phyloP scores from a whole-genome alignment of 225 moss, liverwort and hornwort species.

The Anthoceros angustus region DNA sequence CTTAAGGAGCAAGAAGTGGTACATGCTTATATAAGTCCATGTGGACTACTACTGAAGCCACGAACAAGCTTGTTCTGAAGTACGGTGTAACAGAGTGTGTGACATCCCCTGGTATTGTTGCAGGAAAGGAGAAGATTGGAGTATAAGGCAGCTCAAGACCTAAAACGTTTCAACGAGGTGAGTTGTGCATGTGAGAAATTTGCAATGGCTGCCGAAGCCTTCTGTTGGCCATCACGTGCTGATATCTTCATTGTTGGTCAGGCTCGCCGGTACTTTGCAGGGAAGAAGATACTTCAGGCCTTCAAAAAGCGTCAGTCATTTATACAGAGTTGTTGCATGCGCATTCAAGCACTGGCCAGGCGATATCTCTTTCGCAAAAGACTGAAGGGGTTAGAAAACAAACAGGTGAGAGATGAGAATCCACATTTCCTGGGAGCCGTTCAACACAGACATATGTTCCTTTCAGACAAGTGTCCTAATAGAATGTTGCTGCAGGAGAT shows the following conservation, averaged over 20 bases:
- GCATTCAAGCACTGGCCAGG: background rate
- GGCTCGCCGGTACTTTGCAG: constrained; percentile 2
- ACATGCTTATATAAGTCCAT: background rate
- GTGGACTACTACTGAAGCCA: background rate
- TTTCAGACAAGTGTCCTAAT: no score
- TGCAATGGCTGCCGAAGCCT: background rate
- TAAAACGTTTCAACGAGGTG: background rate
- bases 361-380: background rate
- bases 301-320: background rate
- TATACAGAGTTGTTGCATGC: background rate
- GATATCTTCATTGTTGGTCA: background rate
- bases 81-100: background rate
- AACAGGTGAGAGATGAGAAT: background rate
- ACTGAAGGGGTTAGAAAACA: background rate
- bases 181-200: background rate
- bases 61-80: background rate
- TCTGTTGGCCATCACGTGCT: background rate
- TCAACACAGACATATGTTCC: background rate
- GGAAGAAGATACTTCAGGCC: background rate
- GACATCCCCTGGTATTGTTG: background rate
- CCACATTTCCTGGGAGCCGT: background rate
- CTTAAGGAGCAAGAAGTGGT: background rate
- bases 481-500: no score
- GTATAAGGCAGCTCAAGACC: background rate
- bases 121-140: background rate